A percentile compares a stretch with the other conserved stretches of the same genome.
Conservation (phyloP, 2,329 filamentous ascomycete genomes). For the Metarhizium guizhouense region DNA sequence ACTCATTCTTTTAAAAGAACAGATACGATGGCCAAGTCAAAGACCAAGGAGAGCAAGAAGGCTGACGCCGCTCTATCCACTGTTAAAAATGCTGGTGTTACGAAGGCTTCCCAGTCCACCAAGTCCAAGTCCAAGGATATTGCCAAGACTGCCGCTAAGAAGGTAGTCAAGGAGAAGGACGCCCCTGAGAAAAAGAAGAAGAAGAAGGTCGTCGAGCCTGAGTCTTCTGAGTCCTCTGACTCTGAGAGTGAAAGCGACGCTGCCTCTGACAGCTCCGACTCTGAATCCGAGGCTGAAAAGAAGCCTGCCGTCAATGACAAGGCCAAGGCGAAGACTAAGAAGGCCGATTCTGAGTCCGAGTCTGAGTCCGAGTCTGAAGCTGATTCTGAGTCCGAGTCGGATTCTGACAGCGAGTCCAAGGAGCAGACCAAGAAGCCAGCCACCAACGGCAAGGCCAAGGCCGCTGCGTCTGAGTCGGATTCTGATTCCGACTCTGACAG, state of each 20-base stretch:
- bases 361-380: conserved; percentile 13
- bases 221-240: conserved; percentile 27
- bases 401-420: conserved; percentile 27
- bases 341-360: conserved; percentile 13
- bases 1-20: background rate
- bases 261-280: conserved; percentile 12
- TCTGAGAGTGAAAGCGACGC: conserved; percentile 23
- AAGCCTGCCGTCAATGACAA: no score
- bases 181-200: conserved; percentile 44
- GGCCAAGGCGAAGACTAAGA: conserved; percentile 4
- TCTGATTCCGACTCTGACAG: conserved; percentile 25
- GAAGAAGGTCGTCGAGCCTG: conserved; percentile 35
- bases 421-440: conserved; percentile 17
- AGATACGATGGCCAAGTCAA: conserved; percentile 53
- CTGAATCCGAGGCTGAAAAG: conserved; percentile 11
- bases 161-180: conserved; percentile 33
- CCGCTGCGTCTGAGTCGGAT: conserved; percentile 21
- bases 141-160: conserved; percentile 52
- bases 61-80: conserved; percentile 41
- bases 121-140: conserved; percentile 60
- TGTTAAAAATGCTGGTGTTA: conserved; percentile 58
- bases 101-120: conserved; percentile 56
- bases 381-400: conserved; percentile 16
- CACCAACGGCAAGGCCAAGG: conserved; percentile 22
- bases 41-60: conserved; percentile 46